Base-by-base conservation (phyloP, 768 basidiomycete species). In the Suillus brevipes region DNA sequence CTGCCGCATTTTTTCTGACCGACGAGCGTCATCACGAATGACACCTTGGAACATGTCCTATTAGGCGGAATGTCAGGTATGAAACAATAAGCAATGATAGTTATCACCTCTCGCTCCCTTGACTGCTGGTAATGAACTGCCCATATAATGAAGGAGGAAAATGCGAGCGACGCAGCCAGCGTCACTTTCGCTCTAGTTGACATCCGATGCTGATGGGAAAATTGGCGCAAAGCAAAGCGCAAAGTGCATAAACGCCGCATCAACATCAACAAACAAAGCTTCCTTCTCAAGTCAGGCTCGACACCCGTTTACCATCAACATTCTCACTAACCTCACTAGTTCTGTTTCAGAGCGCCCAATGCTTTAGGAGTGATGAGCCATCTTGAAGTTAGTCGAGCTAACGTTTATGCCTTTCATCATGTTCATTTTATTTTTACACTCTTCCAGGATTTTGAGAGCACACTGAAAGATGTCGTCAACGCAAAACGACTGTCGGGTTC, bases 11-110 rank as follows among this genome's bases (percentile, higher is more conserved):
- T 94, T 95, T 71, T 88, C 85, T 70, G 76, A 81, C 66, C 91
- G 81, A 31, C 94, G 88, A 70, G 88, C 91, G 71, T 98, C 96
- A 73, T 97, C 95, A 60, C 88, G 86, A 55, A 97, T 72, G 3
- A 97, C 96, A 31, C 95, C 95, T 73, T 89, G 82, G 73, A 92
- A 97, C 95, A 97, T 97, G 36, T 80, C 88, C 95, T 98, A 53
- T 31, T 18, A 66, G 3, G 28, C 28, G 43, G 3, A 61, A 53
- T 25, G 31, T 58, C 61, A 28, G 36, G 45, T 23, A 63, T 66
- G 60, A 40, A 52, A 45, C 43, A 25, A 43, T 52, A 34, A 31
- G n/a, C 28, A 61, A 42, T 34, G 28, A 55, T 40, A 38, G 9
- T n/a, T 71, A 79, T 57, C 68, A 95, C 96, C 70, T 94, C 87